Evolutionary conservation across 192 early-diverging fungal species (phyloP).

Genomic region (Thoreauomyces humboldtii): DNA sequence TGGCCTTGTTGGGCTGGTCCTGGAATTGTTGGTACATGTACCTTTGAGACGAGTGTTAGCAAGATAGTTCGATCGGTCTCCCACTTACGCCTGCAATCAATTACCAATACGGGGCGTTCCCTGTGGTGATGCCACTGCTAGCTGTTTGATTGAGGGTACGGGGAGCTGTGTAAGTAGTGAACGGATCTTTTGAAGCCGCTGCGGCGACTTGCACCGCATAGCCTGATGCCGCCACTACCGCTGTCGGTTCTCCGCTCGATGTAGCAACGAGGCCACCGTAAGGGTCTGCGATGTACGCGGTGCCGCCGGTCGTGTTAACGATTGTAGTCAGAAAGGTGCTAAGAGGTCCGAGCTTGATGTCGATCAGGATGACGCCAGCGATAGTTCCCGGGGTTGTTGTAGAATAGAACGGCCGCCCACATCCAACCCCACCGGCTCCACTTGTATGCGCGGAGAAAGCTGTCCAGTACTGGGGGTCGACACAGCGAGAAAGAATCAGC

Average conservation of each 20-base stretch:
- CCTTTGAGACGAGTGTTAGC: too few relatives aligned
- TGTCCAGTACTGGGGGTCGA: background rate
- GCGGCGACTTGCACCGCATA: background rate
- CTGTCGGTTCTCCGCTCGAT: background rate
- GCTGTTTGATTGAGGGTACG: background rate
- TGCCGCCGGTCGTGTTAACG: background rate
- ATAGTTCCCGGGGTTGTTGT: background rate
- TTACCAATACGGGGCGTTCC: too few relatives aligned
- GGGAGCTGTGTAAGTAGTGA: background rate
- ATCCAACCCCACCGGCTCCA: background rate
- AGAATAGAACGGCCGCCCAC: background rate
- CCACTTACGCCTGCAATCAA: too few relatives aligned
- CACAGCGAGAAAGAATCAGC: too few relatives aligned
- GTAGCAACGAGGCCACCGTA: background rate
- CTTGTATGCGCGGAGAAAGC: background rate
- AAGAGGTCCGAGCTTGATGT: background rate
- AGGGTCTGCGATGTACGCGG: background rate
- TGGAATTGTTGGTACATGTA: background rate
- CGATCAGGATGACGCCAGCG: slow-evolving; percentile 1
- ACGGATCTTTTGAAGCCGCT: background rate
- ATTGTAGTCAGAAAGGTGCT: background rate
- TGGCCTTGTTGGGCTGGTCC: background rate
- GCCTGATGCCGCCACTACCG: background rate
- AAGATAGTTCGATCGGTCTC: too few relatives aligned
- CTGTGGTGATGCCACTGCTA: background rate